Base-by-base conservation (phyloP, 1,139 yeast genomes). In the Lodderomyces margitis region DNA sequence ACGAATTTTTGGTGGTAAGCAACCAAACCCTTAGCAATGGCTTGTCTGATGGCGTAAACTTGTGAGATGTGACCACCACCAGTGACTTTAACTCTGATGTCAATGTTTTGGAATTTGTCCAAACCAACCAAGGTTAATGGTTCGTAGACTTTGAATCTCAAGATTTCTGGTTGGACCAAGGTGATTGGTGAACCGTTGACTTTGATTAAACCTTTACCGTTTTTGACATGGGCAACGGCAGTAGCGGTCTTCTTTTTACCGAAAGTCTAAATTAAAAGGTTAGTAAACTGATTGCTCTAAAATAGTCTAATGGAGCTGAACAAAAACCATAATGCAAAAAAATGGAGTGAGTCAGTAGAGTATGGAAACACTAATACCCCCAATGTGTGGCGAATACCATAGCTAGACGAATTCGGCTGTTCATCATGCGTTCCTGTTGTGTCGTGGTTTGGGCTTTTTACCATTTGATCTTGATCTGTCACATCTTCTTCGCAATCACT, bases 61-160 rank as follows among this genome's bases (percentile, higher is more conserved):
- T 92, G 98, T 57, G 98, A 91, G 62, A 91, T 96, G 85, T 92
- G 98, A 81, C 98, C 98, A 88, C 98, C 98, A 77, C 98, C 98
- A 69, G 95, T 81, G 68, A 92, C 98, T 77, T 92, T 86, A 70
- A 94, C 95, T 82, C 98, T 91, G 80, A 92, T 88, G 78, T 92
- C 98, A 66, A 92, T 85, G 82, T 84, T 84, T 75, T 95, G 94
- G 80, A 88, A 92, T 80, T 92, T 92, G 83, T 94, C 98, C 70
- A 92, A 84, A 68, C 98, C 98, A 68, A 88, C 98, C 71, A 92
- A 79, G 71, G 95, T 83, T 69, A 92, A 83, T 74, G 98, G 98
- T 82, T 92, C 98, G 91, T 91, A 92, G 62, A 92, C 98, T 83
- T 92, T 92, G 92, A 91, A 88, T 79, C 98, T 87, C 69, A 92